Base-by-base conservation (phyloP, 2,329 filamentous ascomycete species). In the Cladosporium sphaerospermum region DNA sequence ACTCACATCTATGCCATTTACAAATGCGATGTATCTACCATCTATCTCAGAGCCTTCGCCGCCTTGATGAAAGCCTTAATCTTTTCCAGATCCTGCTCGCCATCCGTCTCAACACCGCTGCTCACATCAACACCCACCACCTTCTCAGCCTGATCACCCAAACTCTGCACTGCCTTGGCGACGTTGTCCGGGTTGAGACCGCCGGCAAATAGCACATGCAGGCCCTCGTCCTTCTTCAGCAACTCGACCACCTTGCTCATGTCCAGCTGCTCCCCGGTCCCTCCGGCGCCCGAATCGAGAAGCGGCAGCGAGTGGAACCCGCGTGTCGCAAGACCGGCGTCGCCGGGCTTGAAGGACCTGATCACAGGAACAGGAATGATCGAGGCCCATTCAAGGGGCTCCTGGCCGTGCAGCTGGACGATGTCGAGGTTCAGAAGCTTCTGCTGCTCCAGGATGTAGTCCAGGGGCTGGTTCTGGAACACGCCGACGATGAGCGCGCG, bases 341-440 rank as follows among this genome's bases (percentile, higher is more conserved):
- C 83, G 2, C 78, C 81, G 0, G 90, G 89, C 50, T 84, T 83
- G 72, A 97, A 99, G 46, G 85, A 87, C 59, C 84, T 85, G 58
- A 99, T 84, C 4, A 99, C 91, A 0, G 93, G 93, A 0, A 96
- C 90, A 1, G 93, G 91, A 45, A 99, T 89, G n/a, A 87, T 72
- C 43, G 74, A 80, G 1, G 91, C 85, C 91, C 92, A 99, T 68
- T 99, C 93, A 3, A 96, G 64, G 2, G 93, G 92, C 67, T 99
- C 95, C 44, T 85, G 80, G 8, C 93, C 95, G 66, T 99, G 93
- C 2, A 99, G 80, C 67, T 99, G 93, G 6, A 99, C 88, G 50
- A 96, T 74, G 67, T 99, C 93, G 41, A 99, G 80, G 43, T 79
- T 77, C 59, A 96, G 83, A 10, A 83, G 76, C 59, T 81, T 81